Evolutionary conservation across 768 basidiomycete genomes (phyloP), one percentile per base, ranked within the genome.

Genomic region (Mrakia frigida): DNA sequence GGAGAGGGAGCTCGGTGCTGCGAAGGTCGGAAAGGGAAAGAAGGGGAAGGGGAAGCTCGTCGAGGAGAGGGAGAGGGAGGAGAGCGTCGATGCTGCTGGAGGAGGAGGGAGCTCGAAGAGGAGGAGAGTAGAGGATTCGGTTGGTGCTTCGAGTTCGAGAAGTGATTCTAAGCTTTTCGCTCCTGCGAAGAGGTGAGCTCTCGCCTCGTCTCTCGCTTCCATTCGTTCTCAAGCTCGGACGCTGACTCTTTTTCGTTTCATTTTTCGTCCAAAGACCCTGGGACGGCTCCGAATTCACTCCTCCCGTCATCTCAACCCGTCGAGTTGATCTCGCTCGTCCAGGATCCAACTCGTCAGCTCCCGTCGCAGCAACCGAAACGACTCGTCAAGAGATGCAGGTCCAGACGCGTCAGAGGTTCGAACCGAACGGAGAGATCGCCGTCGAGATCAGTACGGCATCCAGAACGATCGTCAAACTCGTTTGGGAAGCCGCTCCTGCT

Each of bases 331-430:
- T 73, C 73, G 25, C 28, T 31, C 63, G 70, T 70, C 74, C 74
- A 75, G 37, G 70, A 46, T 10, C 72, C 68, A 28, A 25, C 25
- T 68, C 46, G 10, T 73, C 53, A 2, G 52, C 56, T 10, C 60
- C 73, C 0, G 31, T 65, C 18, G 31, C 28, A 33, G 68, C 35
- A 37, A 70, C 7, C 23, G 69, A 43, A 21, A 39, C 56, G 31
- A 41, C 28, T 25, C 63, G 61, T 53, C 33, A 37, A 28, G 50
- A 67, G n/a, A 78, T 52, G 41, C 77, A 78, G 35, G 65, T 56
- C 18, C 43, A 78, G 69, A 74, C 73, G 73, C 68, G 67, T 73
- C 77, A 78, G n/a, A 56, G 28, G 56, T 25, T 25, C 28, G 56
- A 56, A 25, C 56, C 56, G 3, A 56, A 56, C 56, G 56, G 56